Conservation (phyloP, 2,329 filamentous ascomycete genomes). For the Teratosphaeria zuluensis region DNA sequence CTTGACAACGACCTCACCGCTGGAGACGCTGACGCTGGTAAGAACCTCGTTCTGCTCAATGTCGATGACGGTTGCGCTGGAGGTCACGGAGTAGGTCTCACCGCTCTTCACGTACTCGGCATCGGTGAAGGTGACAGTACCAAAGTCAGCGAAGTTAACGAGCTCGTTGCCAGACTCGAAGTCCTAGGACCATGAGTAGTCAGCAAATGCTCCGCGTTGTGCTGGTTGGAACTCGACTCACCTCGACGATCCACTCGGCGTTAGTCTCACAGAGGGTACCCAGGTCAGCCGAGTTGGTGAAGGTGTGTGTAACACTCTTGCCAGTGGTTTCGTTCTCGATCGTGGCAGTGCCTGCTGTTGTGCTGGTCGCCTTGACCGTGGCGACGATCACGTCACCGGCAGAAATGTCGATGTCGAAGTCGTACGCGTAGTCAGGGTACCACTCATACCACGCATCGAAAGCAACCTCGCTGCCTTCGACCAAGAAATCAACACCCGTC, state of each 20-base stretch:
- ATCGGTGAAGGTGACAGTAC: constrained; percentile 36
- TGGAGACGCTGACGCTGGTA: constrained; percentile 4
- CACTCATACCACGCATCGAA: constrained; percentile 55
- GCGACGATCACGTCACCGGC: constrained; percentile 38
- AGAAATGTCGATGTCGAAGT: constrained; percentile 40
- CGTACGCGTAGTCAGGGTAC: constrained; percentile 48
- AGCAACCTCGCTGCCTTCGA: constrained; percentile 31
- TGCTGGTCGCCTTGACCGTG: constrained; percentile 32
- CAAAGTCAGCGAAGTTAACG: constrained; percentile 41
- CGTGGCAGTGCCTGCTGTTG: constrained; percentile 33
- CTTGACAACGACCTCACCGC: not conserved
- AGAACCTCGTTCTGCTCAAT: constrained; percentile 31
- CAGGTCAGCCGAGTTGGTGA: constrained; percentile 31
- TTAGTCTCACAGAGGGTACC: constrained; percentile 44
- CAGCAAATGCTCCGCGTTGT: not conserved
- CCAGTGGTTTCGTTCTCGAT: constrained; percentile 46
- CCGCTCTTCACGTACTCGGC: constrained; percentile 20
- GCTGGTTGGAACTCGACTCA: not conserved
- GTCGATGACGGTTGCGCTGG: constrained; percentile 36
- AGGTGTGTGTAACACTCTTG: constrained; percentile 42
- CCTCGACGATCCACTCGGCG: constrained; percentile 53
- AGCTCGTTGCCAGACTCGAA: constrained; percentile 32
- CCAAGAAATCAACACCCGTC: constrained; percentile 48
- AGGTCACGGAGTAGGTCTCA: constrained; percentile 14
- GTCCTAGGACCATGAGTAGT: constrained; percentile 28